These are phyloP conservation scores for Neonectria neomacrospora DNA, from an alignment of 2,329 filamentous ascomycete genomes.

Conservation along the genomic window DNA sequence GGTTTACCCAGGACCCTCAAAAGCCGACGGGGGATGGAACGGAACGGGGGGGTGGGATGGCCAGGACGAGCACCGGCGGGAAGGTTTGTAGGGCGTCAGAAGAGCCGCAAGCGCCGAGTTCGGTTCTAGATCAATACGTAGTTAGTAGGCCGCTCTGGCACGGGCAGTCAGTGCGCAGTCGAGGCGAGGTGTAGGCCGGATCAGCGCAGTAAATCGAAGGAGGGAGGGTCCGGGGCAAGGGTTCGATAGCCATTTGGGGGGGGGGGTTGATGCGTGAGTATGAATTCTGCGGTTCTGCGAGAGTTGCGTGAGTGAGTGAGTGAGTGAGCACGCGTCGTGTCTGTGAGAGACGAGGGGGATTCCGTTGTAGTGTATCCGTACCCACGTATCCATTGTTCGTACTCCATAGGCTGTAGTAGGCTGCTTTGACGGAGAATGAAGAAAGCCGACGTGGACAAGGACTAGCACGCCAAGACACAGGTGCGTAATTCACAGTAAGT, in stretches of 20 bases:
- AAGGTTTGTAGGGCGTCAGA: conserved; percentile 28
- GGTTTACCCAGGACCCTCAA: background rate
- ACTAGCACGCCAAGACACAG: conserved; percentile 1
- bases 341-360: background rate
- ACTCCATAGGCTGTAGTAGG: background rate
- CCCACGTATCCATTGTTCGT: background rate
- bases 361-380: conserved; percentile 11
- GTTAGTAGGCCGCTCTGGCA: conserved; percentile 12
- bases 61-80: conserved; percentile 24
- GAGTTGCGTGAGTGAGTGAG: conserved; percentile 4
- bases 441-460: conserved; percentile 16
- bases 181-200: conserved; percentile 19
- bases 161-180: conserved; percentile 3
- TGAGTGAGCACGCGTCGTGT: conserved; percentile 3
- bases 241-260: conserved; percentile 28
- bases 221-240: conserved; percentile 26
- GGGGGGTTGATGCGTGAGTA: background rate
- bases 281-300: background rate
- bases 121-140: conserved; percentile 27
- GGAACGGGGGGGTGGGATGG: conserved; percentile 14
- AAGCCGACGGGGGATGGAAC: conserved; percentile 20
- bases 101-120: conserved; percentile 35
- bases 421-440: conserved; percentile 16
- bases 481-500: no score
- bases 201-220: conserved; percentile 29